Evolutionary conservation across 805 yeast species (phyloP).

Genomic region (Debaryomyces maramus): DNA sequence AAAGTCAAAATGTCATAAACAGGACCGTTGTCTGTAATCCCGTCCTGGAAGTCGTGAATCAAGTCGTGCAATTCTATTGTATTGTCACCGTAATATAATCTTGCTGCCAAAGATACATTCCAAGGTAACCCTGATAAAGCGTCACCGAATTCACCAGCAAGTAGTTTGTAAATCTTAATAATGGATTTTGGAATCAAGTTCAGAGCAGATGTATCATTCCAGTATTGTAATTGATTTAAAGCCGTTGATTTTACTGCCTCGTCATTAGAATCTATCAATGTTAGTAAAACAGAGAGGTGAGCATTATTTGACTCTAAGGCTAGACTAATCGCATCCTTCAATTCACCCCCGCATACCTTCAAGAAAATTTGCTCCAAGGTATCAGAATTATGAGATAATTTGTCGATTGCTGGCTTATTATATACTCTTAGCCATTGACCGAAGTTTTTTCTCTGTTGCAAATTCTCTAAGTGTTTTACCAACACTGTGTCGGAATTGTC

Average conservation of each 20-base stretch:
- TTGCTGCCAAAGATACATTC: constrained; percentile 59
- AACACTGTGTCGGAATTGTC: constrained; percentile 13
- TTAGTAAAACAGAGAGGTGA: constrained; percentile 69
- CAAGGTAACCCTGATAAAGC: constrained; percentile 56
- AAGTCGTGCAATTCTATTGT: constrained; percentile 12
- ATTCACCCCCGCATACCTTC: constrained; percentile 52
- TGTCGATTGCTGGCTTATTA: constrained; percentile 35
- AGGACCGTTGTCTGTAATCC: constrained; percentile 8
- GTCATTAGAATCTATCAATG: constrained; percentile 73
- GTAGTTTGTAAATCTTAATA: constrained; percentile 60
- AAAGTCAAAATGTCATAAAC: constrained; percentile 23
- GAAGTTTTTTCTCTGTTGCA: constrained; percentile 45
- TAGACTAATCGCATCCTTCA: constrained; percentile 58
- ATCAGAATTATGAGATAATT: constrained; percentile 30
- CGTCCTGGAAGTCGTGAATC: constrained; percentile 7
- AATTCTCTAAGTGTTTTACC: constrained; percentile 15
- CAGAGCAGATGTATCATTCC: constrained; percentile 51
- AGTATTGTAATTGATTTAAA: constrained; percentile 57
- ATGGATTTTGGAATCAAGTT: constrained; percentile 53
- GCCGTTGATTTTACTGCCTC: constrained; percentile 58
- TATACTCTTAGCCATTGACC: constrained; percentile 57
- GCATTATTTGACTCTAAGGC: constrained; percentile 64
- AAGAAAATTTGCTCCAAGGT: constrained; percentile 53
- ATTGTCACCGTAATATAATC: constrained; percentile 61
- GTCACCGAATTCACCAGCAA: constrained; percentile 51